A percentile compares a stretch with the other conserved stretches of the same genome.
These are phyloP conservation scores for Schizosaccharomyces pombe DNA, from an alignment of 805 yeast genomes.

Conservation along the genomic window ASM294v3 CU329670.1:297501-298000, in stretches of 20 bases:
- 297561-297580: background rate
- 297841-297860: background rate
- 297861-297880: background rate
- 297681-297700: background rate
- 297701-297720: background rate
- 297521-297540: background rate
- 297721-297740: background rate
- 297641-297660: background rate
- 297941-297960: background rate
- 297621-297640: background rate
- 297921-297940: background rate
- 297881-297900: background rate
- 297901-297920: background rate
- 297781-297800: background rate
- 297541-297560: background rate
- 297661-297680: background rate
- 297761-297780: background rate
- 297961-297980: background rate
- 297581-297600: background rate
- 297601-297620: background rate
- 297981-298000: background rate
- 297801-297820: background rate
- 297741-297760: background rate
- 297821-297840: background rate
- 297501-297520: background rate